Evolutionary conservation across 2,329 filamentous ascomycete genomes (phyloP).

Genomic region (Trichophaea hybrida): DNA sequence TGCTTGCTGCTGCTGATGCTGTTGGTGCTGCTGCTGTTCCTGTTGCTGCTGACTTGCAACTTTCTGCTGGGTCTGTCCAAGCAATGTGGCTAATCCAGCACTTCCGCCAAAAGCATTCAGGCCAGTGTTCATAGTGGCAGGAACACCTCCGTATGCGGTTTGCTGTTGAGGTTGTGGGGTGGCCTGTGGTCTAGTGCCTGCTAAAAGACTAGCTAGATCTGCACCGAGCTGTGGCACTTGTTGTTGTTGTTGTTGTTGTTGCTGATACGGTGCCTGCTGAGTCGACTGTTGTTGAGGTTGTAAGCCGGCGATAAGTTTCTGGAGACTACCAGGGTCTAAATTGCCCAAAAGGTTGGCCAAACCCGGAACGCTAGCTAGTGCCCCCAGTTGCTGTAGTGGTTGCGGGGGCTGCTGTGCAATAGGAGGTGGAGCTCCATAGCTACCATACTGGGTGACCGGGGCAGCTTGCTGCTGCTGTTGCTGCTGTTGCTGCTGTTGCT

Average conservation of each 20-base stretch:
- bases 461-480: neutral
- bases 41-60: constrained; percentile 8
- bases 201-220: constrained; percentile 26
- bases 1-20: constrained; percentile 31
- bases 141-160: neutral
- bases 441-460: constrained; percentile 17
- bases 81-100: constrained; percentile 17
- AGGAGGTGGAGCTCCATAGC: constrained; percentile 29
- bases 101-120: constrained; percentile 13
- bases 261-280: constrained; percentile 29
- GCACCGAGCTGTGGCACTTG: constrained; percentile 21
- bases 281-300: constrained; percentile 29
- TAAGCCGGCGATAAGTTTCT: constrained; percentile 49
- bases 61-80: constrained; percentile 16
- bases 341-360: constrained; percentile 51
- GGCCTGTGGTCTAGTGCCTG: neutral
- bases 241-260: constrained; percentile 14
- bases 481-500: constrained; percentile 23
- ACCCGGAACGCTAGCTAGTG: constrained; percentile 34
- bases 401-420: constrained; percentile 29
- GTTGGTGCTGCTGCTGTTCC: constrained; percentile 18
- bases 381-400: constrained; percentile 29
- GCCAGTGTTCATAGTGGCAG: neutral
- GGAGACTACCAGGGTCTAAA: constrained; percentile 55
- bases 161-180: neutral